Evolutionary conservation across 495 filamentous ascomycete genomes (phyloP).

Genomic region (Talaromyces borbonicus): DNA sequence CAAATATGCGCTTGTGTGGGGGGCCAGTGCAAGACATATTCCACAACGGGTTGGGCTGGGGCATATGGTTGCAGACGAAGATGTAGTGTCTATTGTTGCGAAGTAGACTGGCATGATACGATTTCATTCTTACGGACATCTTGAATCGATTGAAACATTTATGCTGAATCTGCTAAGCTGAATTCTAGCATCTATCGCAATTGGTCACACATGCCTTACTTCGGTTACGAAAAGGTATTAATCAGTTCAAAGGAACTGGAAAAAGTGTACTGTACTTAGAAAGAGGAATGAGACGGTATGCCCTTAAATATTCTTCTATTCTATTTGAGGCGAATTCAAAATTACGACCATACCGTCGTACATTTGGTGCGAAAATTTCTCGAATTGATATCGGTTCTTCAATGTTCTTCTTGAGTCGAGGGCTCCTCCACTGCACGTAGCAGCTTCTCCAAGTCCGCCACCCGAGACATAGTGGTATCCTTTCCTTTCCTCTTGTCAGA

Average conservation of each 20-base stretch:
- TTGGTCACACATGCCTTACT: too few relatives aligned
- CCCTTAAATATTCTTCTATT: too few relatives aligned
- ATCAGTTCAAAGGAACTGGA: too few relatives aligned
- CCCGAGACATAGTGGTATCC: constrained; percentile 37
- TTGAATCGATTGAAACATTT: neutral
- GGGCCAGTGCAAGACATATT: constrained; percentile 86
- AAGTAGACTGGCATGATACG: constrained; percentile 16
- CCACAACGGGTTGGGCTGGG: constrained; percentile 86
- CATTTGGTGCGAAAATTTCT: neutral
- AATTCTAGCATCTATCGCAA: too few relatives aligned
- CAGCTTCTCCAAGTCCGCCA: constrained; percentile 51
- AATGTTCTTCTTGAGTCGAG: neutral
- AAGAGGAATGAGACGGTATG: neutral
- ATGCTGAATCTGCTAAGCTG: too few relatives aligned
- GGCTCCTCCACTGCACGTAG: neutral
- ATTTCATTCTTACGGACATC: neutral
- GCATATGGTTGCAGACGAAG: constrained; percentile 86
- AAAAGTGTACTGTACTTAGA: neutral
- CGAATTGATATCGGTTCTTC: neutral
- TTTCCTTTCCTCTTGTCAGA: constrained; percentile 32
- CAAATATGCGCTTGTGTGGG: constrained; percentile 98
- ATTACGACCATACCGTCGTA: too few relatives aligned
- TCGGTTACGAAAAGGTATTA: too few relatives aligned
- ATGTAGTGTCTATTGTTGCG: constrained; percentile 88
- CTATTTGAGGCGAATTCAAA: too few relatives aligned